phyloP scores from a whole-genome alignment of 2,329 filamentous ascomycete species.

The Thelonectria discophora region DNA sequence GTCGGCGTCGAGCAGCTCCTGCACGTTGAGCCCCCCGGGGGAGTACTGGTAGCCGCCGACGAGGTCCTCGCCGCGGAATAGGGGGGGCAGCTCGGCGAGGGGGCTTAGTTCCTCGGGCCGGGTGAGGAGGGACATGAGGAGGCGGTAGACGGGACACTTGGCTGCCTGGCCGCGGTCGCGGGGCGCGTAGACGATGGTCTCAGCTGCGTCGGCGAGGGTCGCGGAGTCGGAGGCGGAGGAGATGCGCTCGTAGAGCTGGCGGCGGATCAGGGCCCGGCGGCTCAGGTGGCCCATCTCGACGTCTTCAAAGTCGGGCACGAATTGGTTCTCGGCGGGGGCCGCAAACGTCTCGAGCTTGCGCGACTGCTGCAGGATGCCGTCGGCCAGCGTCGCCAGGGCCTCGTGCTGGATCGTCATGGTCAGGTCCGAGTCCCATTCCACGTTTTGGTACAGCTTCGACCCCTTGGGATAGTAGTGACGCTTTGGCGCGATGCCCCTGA shows the following conservation, averaged over 20 bases:
- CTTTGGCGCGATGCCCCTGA: conserved; percentile 41
- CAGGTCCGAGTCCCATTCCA: conserved; percentile 44
- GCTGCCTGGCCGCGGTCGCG: no score
- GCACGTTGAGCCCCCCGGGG: not conserved
- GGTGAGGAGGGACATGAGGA: not conserved
- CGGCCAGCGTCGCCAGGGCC: conserved; percentile 43
- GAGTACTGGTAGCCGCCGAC: not conserved
- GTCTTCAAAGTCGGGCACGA: not conserved
- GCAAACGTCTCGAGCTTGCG: conserved; percentile 39
- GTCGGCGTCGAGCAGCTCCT: conserved; percentile 1
- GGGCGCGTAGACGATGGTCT: not conserved
- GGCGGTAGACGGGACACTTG: not conserved
- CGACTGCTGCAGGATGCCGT: conserved; percentile 45
- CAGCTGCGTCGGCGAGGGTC: not conserved
- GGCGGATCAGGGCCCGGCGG: conserved; percentile 21
- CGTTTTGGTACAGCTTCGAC: conserved; percentile 47
- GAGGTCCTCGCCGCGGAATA: not conserved
- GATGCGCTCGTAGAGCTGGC: conserved; percentile 32
- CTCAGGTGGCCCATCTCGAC: not conserved
- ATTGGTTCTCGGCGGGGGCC: not conserved
- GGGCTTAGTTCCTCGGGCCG: not conserved
- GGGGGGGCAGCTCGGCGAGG: not conserved
- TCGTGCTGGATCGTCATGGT: conserved; percentile 52
- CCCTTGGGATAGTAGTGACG: conserved; percentile 51
- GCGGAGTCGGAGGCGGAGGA: conserved; percentile 11